Evolutionary conservation across 345 rosid species (phyloP), one percentile per base, ranked within the genome.

Genomic region (Melaleuca quinquenervia): DNA sequence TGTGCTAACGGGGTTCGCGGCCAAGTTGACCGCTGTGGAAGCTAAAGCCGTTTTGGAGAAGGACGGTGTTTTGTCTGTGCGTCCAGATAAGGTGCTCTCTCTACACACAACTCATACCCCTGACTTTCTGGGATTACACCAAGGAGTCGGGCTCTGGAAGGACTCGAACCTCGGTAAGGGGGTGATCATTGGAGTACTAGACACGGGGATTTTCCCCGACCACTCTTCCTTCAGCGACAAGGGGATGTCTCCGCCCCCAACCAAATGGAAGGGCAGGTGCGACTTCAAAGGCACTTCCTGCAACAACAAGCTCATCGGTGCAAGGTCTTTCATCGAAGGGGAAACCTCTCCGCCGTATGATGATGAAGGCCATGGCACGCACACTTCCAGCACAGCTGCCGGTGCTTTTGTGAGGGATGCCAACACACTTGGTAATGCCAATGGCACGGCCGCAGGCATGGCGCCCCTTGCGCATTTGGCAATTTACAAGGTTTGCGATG

Each of bases 261-360:
- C 88, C 44, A 91, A 85, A 51, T 93, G 94, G 93, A 92, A 92
- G 87, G 93, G 94, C 48, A 54, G 74, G 54, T 92, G 94, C n/a
- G 90, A 93, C 49, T 92, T 93, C 84, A 86, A 88, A 21, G 82
- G 84, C 12, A 75, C 88, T 27, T 82, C 84, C 52, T 93, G 96
- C 45, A 94, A 94, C 84, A 90, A 92, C 87, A 93, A 94, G 88
- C 87, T 94, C 27, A 92, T 94, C 8, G 95, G 96, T 16, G 95
- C 94, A 9, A 91, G 92, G 87, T 89, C 89, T 70, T 92, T 89
- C 64, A 74, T 41, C 41, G 3, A 41, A 41, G 41, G 41, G 41
- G 41, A 41, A 2, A 2, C 41, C 41, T 41, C 41, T 41, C 90
- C 91, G 5, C 93, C 95, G 2, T 22, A 86, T 27, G 95, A 93